Evolutionary conservation across 1,139 yeast genomes (phyloP), one percentile per base, ranked within the genome.

Genomic region (Lodderomyces margitis): DNA sequence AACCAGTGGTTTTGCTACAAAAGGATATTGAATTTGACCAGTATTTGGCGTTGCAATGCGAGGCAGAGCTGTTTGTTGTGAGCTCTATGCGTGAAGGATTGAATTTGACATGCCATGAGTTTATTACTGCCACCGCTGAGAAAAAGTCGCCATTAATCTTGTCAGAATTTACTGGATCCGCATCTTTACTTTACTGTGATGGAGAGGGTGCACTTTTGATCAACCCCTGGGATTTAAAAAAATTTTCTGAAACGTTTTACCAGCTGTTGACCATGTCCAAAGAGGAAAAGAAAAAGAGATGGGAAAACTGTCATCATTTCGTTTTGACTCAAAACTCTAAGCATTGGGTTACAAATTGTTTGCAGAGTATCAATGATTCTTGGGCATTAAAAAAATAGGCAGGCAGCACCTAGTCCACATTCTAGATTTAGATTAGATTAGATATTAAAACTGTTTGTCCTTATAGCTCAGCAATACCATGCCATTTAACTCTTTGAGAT

Each of bases 31-130:
- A 82, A 25, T 92, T 87, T 58, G 84, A 83, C 43, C 98, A 92
- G 61, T 92, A 92, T 57, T 64, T 92, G 51, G 98, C 96, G 0
- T 66, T 92, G 43, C 77, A 87, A 42, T 70, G 83, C 36, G 97
- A 89, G 58, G 96, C 98, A 0, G 95, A 87, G 52, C 73, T 80
- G 2, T 92, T 92, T 59, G 81, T 87, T 27, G 96, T 92, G 2
- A 82, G 95, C 4, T 85, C 96, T 1, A 78, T 92, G 74, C 81
- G 98, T 58, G 99, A 94, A 62, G 98, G 98, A 15, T 86, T 92
- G 87, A 92, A 92, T 56, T 70, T 92, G 57, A 89, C 98, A 0
- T 89, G 97, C 55, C 98, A 94, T 57, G 98, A 92, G 60, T 94
- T 85, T 58, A 78, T 89, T 30, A 83, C 83, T 43, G 88, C 96